A percentile compares a stretch with the other conserved stretches of the same genome.
Conservation (phyloP, 306 rosid species). For the Prosopis cineraria region DNA sequence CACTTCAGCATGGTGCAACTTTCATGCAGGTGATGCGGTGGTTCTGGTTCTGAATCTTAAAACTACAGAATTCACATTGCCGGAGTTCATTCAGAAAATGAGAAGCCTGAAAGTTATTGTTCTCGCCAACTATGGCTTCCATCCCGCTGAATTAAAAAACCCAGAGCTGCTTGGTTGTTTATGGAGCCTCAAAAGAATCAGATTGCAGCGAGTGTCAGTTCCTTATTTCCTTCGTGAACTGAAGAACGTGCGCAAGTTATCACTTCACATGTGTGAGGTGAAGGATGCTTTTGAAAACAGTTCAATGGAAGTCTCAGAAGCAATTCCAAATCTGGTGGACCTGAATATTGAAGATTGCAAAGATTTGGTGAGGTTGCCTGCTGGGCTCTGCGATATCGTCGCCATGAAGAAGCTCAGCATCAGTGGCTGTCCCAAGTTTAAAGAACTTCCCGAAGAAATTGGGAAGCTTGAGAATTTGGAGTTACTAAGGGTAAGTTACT, state of each 20-base stretch:
- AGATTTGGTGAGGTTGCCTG: not conserved
- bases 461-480: not conserved
- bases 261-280: conserved; percentile 41
- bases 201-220: conserved; percentile 37
- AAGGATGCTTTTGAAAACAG: conserved; percentile 33
- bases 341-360: not conserved
- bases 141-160: conserved; percentile 16
- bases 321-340: not conserved
- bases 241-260: conserved; percentile 37
- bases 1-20: not conserved
- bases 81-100: not conserved
- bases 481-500: not conserved
- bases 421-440: not conserved
- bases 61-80: not conserved
- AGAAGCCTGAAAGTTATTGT: conserved; percentile 6
- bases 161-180: conserved; percentile 13
- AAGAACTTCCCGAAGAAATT: not conserved
- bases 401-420: not conserved
- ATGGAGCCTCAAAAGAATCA: conserved; percentile 35
- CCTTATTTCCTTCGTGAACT: conserved; percentile 19
- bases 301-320: not conserved
- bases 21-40: not conserved
- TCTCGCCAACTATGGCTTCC: conserved; percentile 37
- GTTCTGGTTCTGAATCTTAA: not conserved
- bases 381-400: not conserved